phyloP scores from a whole-genome alignment of 2,329 filamentous ascomycete species.

The Cytospora paraplurivora region DNA sequence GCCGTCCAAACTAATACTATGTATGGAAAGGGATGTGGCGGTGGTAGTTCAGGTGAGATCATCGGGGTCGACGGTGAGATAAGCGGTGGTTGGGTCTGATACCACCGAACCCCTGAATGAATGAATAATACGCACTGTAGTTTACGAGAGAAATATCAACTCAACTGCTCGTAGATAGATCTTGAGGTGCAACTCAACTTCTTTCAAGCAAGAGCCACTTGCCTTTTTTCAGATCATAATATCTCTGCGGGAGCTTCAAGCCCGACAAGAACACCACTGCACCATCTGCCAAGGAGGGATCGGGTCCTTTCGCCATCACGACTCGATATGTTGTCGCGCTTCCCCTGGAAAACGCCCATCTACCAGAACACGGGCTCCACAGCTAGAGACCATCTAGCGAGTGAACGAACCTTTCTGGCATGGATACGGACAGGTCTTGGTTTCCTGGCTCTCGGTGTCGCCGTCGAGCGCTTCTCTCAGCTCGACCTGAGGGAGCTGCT shows the following conservation, averaged over 20 bases:
- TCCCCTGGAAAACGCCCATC: slow-evolving; percentile 32
- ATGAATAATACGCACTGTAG: neutral
- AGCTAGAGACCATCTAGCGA: slow-evolving; percentile 55
- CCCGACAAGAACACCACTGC: too few species aligned
- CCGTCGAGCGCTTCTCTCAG: slow-evolving; percentile 49
- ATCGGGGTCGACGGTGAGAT: slow-evolving; percentile 13
- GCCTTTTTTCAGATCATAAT: too few species aligned
- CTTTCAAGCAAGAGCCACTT: neutral
- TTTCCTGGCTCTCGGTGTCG: slow-evolving; percentile 54
- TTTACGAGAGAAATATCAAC: neutral
- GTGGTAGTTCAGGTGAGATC: slow-evolving; percentile 4
- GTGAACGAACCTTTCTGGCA: slow-evolving; percentile 55
- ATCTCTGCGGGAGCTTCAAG: too few species aligned
- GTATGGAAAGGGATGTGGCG: neutral
- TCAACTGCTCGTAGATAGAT: neutral
- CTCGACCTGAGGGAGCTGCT: slow-evolving; percentile 42
- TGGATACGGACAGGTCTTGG: slow-evolving; percentile 55
- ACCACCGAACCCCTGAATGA: neutral
- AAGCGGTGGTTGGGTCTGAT: slow-evolving; percentile 4
- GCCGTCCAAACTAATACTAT: neutral
- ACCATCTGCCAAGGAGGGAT: too few species aligned
- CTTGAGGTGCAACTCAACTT: neutral
- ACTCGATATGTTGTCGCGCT: slow-evolving; percentile 24
- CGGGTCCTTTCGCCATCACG: neutral
- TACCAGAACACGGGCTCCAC: slow-evolving; percentile 51